These are phyloP conservation scores for Pythium rishiriense DNA, from an alignment of 352 stramenopile species.

Conservation along the genomic window DNA sequence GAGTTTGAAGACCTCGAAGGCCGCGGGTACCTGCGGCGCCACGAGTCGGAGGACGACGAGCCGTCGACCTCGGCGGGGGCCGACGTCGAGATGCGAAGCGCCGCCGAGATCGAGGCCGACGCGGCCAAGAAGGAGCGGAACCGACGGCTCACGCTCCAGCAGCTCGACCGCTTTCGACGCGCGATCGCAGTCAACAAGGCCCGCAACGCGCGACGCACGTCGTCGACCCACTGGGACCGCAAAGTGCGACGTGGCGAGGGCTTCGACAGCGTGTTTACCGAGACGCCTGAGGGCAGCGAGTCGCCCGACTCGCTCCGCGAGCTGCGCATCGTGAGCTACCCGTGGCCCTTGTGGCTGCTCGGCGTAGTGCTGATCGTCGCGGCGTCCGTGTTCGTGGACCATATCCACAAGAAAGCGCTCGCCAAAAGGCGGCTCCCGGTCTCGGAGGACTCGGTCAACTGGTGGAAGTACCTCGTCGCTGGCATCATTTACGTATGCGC, in stretches of 20 bases:
- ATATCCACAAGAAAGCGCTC: conserved; percentile 39
- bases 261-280: conserved; percentile 35
- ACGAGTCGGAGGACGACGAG: conserved; percentile 13
- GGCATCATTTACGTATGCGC: conserved; percentile 48
- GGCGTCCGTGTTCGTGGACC: conserved; percentile 58
- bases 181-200: conserved; percentile 26
- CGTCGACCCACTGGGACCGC: conserved; percentile 17
- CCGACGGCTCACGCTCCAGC: conserved; percentile 29
- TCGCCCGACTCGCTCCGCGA: conserved; percentile 21
- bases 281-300: conserved; percentile 11
- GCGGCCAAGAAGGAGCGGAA: conserved; percentile 21
- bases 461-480: conserved; percentile 75
- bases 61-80: not conserved
- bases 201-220: conserved; percentile 16
- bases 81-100: conserved; percentile 29
- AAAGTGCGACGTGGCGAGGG: conserved; percentile 25
- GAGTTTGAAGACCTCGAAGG: conserved; percentile 27
- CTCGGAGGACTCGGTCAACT: conserved; percentile 25
- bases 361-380: conserved; percentile 49
- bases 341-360: conserved; percentile 60
- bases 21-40: conserved; percentile 15
- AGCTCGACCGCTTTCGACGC: conserved; percentile 38
- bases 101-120: conserved; percentile 10
- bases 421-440: conserved; percentile 8
- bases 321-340: conserved; percentile 61